Evolutionary conservation across 2,329 filamentous ascomycete genomes (phyloP), one percentile per base, ranked within the genome.

Genomic region (Ceratocystis huliohia): DNA sequence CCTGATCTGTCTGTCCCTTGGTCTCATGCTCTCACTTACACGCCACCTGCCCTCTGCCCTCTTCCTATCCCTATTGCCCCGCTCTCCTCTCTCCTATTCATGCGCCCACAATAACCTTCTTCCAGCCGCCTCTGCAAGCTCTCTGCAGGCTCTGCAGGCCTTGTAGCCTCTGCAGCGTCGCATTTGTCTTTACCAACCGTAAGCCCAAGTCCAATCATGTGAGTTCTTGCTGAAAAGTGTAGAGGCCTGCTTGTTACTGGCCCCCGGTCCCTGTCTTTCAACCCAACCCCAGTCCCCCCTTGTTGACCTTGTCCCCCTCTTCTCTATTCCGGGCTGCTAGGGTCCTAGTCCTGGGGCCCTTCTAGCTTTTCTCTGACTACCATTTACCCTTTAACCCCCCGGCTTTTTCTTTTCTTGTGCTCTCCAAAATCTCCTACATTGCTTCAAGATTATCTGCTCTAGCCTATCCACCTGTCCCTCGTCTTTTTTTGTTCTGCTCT

Each of bases 361-460:
- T 59, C 56, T 37, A 22, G 6, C 50, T 56, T 25, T 25, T 22
- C 50, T 56, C 20, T 41, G 37, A 41, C 22, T 17, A 15, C 50
- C 50, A 20, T 25, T 22, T 15, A 10, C 50, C 25, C 13, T 22
- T 30, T 13, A 41, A 15, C 22, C 22, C 22, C 53, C 56, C 28
- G 56, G 56, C 56, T n/a, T 17, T 59, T 30, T 33, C 56, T 59
- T 59, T 30, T 33, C 56, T n/a, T 37, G 56, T n/a, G 28, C 56
- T 59, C 30, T 30, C 56, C 25, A 59, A 59, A 59, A n/a, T 37
- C 56, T 59, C 25, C 56, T 33, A 30, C 56, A 17, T 59, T 37
- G 56, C 56, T 59, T 59, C 56, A 59, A 59, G 56, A 53, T 53
- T 53, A 41, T 41, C n/a, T 53, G 22, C 56, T 59, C 17, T 59